phyloP scores from a whole-genome alignment of 768 basidiomycete genomes.

The Tylopilus subfusipes region DNA sequence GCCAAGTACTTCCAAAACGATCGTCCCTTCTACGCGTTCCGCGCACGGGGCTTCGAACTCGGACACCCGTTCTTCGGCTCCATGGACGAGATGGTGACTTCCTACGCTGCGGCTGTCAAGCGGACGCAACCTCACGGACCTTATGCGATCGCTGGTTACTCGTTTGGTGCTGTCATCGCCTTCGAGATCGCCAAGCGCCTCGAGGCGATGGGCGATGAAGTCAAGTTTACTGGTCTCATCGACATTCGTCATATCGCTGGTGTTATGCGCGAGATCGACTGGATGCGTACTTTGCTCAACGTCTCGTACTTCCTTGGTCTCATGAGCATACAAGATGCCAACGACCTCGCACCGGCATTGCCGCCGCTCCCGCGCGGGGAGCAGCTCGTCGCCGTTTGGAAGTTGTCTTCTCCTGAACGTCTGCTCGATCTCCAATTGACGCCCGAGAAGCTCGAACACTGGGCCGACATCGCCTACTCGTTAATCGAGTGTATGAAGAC shows the following conservation, averaged over 20 bases:
- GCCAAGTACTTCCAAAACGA: conserved; percentile 40
- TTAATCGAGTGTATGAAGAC: conserved; percentile 32
- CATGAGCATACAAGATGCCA: conserved; percentile 21
- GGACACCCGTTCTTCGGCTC: conserved; percentile 34
- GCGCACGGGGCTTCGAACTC: conserved; percentile 42
- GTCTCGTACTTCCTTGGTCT: conserved; percentile 41
- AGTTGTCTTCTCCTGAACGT: conserved; percentile 27
- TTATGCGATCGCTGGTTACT: conserved; percentile 43
- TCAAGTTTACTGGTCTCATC: conserved; percentile 40
- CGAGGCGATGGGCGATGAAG: conserved; percentile 32
- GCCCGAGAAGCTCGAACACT: conserved; percentile 23
- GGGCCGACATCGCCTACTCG: conserved; percentile 29
- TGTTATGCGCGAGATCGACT: conserved; percentile 40
- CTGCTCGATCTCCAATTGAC: conserved; percentile 29
- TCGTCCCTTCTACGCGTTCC: conserved; percentile 43
- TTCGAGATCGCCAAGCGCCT: conserved; percentile 41
- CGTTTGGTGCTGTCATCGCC: conserved; percentile 42
- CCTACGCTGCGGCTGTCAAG: conserved; percentile 37
- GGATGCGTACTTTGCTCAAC: conserved; percentile 40
- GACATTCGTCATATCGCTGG: conserved; percentile 41
- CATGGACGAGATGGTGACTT: conserved; percentile 39
- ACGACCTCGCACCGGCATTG: conserved; percentile 18
- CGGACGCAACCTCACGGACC: conserved; percentile 36
- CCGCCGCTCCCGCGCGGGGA: conserved; percentile 18
- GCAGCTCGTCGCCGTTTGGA: conserved; percentile 26